These are phyloP conservation scores for Vicia villosa DNA, from an alignment of 306 rosid genomes.

Conservation along the genomic window DNA sequence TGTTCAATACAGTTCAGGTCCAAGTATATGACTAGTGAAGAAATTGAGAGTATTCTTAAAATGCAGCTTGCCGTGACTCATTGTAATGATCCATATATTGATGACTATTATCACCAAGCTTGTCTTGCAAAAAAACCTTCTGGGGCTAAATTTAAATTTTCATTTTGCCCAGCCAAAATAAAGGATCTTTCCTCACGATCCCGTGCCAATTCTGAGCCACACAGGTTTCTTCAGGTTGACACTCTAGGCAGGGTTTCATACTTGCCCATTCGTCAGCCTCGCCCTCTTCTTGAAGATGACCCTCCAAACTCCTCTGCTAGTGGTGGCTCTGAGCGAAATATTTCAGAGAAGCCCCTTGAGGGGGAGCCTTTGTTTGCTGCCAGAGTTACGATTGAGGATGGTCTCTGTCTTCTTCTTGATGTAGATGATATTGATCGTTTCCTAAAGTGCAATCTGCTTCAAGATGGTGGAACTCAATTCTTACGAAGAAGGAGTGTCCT, in stretches of 20 bases:
- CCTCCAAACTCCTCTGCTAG: slow-evolving; percentile 43
- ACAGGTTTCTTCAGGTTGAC: slow-evolving; percentile 48
- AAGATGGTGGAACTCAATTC: slow-evolving; percentile 58
- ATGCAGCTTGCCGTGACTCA: slow-evolving; percentile 60
- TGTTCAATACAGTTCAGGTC: slow-evolving; percentile 55
- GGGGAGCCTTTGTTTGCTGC: slow-evolving; percentile 63
- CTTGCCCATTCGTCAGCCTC: slow-evolving; percentile 50
- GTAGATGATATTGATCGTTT: slow-evolving; percentile 59
- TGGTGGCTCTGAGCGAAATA: slow-evolving; percentile 47
- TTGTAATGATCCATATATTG: slow-evolving; percentile 50
- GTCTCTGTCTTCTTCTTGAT: slow-evolving; percentile 60
- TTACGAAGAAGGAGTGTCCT: slow-evolving; percentile 54
- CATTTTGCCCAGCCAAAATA: slow-evolving; percentile 57
- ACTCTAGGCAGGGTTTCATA: slow-evolving; percentile 55
- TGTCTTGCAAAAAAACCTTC: slow-evolving; percentile 46
- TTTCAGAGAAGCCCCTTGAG: slow-evolving; percentile 55
- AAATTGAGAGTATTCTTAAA: slow-evolving; percentile 60
- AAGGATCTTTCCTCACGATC: slow-evolving; percentile 51
- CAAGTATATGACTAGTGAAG: slow-evolving; percentile 61
- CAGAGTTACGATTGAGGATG: slow-evolving; percentile 58
- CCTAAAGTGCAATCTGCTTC: slow-evolving; percentile 44
- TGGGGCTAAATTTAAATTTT: slow-evolving; percentile 46
- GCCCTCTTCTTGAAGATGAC: slow-evolving; percentile 59
- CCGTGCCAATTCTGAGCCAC: slow-evolving; percentile 46
- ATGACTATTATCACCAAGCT: slow-evolving; percentile 62